phyloP scores from a whole-genome alignment of 371 early-diverging fungal species.

The Mucor lusitanicus region DNA sequence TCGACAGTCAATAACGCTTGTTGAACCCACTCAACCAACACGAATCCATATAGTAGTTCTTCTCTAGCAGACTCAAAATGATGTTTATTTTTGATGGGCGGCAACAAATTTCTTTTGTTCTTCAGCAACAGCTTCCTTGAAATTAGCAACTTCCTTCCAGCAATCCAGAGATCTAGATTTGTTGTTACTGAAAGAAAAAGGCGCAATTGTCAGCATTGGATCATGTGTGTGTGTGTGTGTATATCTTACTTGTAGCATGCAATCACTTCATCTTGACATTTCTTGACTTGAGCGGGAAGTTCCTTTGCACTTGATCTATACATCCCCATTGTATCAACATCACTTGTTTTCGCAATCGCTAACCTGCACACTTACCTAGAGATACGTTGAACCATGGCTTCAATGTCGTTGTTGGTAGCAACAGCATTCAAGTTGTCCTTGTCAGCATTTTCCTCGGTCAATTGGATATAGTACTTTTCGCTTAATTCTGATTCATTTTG shows the following conservation, averaged over 20 bases:
- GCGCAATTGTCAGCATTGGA: neutral
- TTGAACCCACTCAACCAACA: too few species aligned
- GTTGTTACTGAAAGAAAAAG: slow-evolving; percentile 13
- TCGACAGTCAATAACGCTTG: too few species aligned
- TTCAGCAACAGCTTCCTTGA: slow-evolving; percentile 27
- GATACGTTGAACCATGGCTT: slow-evolving; percentile 20
- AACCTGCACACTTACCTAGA: slow-evolving; percentile 14
- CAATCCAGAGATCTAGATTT: slow-evolving; percentile 25
- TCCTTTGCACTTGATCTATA: slow-evolving; percentile 24
- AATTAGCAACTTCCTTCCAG: slow-evolving; percentile 21
- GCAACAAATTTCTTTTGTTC: slow-evolving; percentile 35
- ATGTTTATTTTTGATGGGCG: slow-evolving; percentile 31
- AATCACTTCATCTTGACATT: slow-evolving; percentile 22
- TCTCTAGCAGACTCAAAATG: neutral
- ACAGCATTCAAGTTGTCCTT: neutral
- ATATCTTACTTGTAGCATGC: slow-evolving; percentile 27
- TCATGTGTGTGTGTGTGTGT: neutral
- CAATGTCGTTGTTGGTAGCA: slow-evolving; percentile 9
- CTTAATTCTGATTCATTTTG: slow-evolving; percentile 10
- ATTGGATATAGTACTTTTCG: slow-evolving; percentile 15
- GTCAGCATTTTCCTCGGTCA: slow-evolving; percentile 8
- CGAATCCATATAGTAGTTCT: too few species aligned
- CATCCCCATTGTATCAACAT: too few species aligned
- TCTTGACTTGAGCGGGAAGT: slow-evolving; percentile 15
- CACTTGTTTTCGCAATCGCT: too few species aligned